phyloP scores from a whole-genome alignment of 2,329 filamentous ascomycete species.

The Septoria petroselini region DNA sequence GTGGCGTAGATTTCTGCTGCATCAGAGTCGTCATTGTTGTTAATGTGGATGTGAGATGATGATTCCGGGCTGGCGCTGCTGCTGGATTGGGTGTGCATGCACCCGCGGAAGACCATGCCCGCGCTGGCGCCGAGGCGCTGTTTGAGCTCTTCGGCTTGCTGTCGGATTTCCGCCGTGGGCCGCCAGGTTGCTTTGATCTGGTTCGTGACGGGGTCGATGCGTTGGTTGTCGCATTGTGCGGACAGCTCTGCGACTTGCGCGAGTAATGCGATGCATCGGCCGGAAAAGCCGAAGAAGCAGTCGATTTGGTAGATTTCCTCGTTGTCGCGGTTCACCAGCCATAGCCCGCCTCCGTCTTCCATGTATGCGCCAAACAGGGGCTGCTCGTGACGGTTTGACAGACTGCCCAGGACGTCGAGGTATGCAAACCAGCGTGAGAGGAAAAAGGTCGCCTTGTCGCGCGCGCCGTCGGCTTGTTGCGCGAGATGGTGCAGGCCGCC shows the following conservation, averaged over 20 bases:
- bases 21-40: conserved; percentile 54
- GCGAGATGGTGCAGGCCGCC: conserved; percentile 52
- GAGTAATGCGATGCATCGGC: conserved; percentile 66
- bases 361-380: conserved; percentile 44
- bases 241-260: conserved; percentile 70
- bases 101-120: conserved; percentile 43
- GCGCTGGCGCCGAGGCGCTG: conserved; percentile 58
- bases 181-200: conserved; percentile 54
- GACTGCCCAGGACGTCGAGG: conserved; percentile 71
- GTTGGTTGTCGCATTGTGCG: conserved; percentile 63
- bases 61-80: conserved; percentile 38
- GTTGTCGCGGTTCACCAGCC: conserved; percentile 37
- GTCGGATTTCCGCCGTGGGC: conserved; percentile 54
- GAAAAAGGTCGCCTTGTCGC: conserved; percentile 65
- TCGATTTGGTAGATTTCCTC: conserved; percentile 61
- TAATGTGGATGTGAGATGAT: too few relatives aligned
- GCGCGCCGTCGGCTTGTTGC: conserved; percentile 40
- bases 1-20: conserved; percentile 64
- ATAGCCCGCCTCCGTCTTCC: conserved; percentile 37
- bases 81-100: conserved; percentile 43
- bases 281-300: conserved; percentile 77
- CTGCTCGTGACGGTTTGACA: conserved; percentile 52
- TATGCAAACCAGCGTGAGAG: conserved; percentile 81
- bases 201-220: conserved; percentile 55
- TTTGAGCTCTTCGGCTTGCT: conserved; percentile 59